These are phyloP conservation scores for Tanozyma kutaoensis DNA, from an alignment of 805 yeast species.

Conservation along the genomic window DNA sequence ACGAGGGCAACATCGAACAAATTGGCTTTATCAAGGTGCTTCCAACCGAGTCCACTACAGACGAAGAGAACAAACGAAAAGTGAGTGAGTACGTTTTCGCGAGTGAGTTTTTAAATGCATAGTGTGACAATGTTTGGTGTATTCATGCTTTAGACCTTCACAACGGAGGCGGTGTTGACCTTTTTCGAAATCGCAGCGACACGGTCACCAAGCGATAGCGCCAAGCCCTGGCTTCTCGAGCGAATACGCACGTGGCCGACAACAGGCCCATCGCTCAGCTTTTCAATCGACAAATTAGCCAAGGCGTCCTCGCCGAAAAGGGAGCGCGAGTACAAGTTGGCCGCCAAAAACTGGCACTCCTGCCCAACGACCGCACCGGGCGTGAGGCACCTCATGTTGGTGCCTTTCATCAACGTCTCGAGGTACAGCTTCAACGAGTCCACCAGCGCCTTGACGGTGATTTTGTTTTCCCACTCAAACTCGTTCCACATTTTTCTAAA, in stretches of 20 bases:
- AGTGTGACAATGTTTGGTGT: not conserved
- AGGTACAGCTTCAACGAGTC: slow-evolving; percentile 63
- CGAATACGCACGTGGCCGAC: slow-evolving; percentile 94
- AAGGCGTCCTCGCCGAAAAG: slow-evolving; percentile 96
- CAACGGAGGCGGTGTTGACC: slow-evolving; percentile 10
- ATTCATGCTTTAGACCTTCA: slow-evolving; percentile 3
- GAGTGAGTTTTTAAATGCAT: not conserved
- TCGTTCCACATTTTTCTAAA: slow-evolving; percentile 99
- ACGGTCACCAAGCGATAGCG: slow-evolving; percentile 86
- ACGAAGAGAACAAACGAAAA: slow-evolving; percentile 1
- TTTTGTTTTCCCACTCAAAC: slow-evolving; percentile 98
- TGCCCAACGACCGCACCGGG: slow-evolving; percentile 85
- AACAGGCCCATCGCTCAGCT: slow-evolving; percentile 57
- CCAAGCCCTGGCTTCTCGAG: slow-evolving; percentile 96
- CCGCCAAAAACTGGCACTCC: slow-evolving; percentile 85
- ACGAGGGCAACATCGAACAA: too few species aligned
- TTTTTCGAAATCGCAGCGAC: slow-evolving; percentile 71
- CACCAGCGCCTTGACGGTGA: slow-evolving; percentile 65
- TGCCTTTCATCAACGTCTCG: slow-evolving; percentile 61
- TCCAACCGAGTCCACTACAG: too few species aligned
- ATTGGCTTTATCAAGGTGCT: too few species aligned
- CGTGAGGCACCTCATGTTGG: slow-evolving; percentile 90
- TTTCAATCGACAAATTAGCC: slow-evolving; percentile 90
- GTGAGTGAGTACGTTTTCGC: slow-evolving; percentile 3
- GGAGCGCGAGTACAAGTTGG: slow-evolving; percentile 83